These are phyloP conservation scores for Pilobolus umbonatus DNA, from an alignment of 192 early-diverging fungal genomes.

Conservation along the genomic window DNA sequence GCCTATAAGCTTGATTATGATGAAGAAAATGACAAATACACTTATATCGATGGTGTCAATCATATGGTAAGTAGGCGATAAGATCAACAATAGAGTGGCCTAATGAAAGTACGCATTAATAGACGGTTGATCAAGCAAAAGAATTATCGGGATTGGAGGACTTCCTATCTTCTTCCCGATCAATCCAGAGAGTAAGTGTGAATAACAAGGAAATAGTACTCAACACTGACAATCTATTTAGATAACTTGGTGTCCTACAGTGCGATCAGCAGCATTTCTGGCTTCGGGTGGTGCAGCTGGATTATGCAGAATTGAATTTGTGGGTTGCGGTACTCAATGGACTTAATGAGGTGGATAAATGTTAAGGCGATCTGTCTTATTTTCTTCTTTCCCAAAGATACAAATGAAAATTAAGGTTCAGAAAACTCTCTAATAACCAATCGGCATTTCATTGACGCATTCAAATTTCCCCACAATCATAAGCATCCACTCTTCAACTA, in stretches of 20 bases:
- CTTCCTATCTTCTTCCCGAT: no score
- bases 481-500: not conserved
- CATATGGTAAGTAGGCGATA: no score
- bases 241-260: slow-evolving; percentile 28
- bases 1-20: slow-evolving; percentile 20
- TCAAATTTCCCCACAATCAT: no score
- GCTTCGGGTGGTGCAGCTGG: slow-evolving; percentile 24
- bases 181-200: slow-evolving; percentile 10
- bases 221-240: not conserved
- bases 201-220: not conserved
- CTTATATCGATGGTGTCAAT: slow-evolving; percentile 27
- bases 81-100: no score
- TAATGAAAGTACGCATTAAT: no score
- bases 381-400: slow-evolving; percentile 3
- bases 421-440: no score
- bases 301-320: slow-evolving; percentile 28
- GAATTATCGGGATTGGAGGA: no score
- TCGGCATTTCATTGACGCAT: no score
- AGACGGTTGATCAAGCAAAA: no score
- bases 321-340: slow-evolving; percentile 21
- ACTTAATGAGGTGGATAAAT: not conserved
- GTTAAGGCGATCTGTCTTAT: not conserved
- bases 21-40: slow-evolving; percentile 6
- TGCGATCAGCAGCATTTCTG: slow-evolving; percentile 10
- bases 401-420: no score